Base-by-base conservation (phyloP, 805 yeast species). In the Myxozyma vanderwaltii region DNA sequence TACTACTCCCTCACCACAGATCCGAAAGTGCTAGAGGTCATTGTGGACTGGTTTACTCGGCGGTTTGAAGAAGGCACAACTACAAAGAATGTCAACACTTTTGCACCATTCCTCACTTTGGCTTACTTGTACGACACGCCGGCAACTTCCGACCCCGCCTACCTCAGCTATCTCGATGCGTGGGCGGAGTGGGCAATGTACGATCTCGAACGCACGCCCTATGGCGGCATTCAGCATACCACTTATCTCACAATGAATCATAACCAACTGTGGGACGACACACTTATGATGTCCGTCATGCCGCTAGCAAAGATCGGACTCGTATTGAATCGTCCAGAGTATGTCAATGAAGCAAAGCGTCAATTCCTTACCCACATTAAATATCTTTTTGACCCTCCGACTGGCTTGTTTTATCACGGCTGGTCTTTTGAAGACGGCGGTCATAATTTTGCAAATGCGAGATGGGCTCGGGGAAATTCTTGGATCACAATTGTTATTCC, bases 401-500 rank as follows among this genome's bases (percentile, higher is more conserved):
- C 76, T 12, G 76, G 76, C 2, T 63, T 74, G 23, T 74, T 71
- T 66, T 74, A 63, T 65, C 77, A 74, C 53, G 77, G 76, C n/a
- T 74, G 69, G 67, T 45, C 51, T 3, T 53, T 53, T 23, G 51
- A 53, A 15, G 57, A 53, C 2, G 55, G 55, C 24, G 55, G 55
- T 6, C 57, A 53, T 19, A 53, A 53, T 23, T 53, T 45, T 53
- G 57, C 57, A 8, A 36, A 45, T 17, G 76, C 76, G 1, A 65
- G 70, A 29, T 74, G 77, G 77, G 77, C 76, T 21, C 61, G 77
- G 47, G 76, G 76, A 13, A 74, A 74, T 58, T 66, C 72, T 23
- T 74, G 76, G 77, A 63, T 74, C 52, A 74, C 76, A 17, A 74
- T 74, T 46, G 75, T 71, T 10, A 72, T 74, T 58, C 77, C 76